Evolutionary conservation across 208 protist genomes (phyloP), one percentile per base, ranked within the genome.

Genomic region (Acanthamoeba divionensis): DNA sequence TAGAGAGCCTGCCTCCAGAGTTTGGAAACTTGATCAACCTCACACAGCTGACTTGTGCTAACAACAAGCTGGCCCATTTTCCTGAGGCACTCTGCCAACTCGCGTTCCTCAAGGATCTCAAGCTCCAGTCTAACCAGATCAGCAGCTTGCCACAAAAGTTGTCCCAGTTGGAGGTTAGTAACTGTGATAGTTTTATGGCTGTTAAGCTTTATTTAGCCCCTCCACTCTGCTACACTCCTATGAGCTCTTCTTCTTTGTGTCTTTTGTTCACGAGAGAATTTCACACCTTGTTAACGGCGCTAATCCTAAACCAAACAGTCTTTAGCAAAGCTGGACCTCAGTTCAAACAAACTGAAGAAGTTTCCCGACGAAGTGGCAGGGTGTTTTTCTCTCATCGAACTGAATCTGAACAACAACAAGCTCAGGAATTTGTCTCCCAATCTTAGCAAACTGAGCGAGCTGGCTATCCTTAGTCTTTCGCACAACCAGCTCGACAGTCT

Each of bases 31-130:
- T 88, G 10, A 24, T 15, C 36, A 88, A 62, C 60, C 80, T 88
- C 57, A 88, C 80, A 26, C 80, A 88, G 57, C 80, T 88, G 18
- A 88, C 80, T 29, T 88, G 80, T 62, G 8, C 80, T 26, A 88
- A 88, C 80, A 88, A 88, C 31, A 36, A 62, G 31, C 71, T 88
- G 18, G 5, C 38, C 57, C 26, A 88, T 26, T 88, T 88, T n/a
- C 80, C 80, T 21, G 57, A 88, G 0, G 18, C 80, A 26, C 18
- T 88, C 33, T 71, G 33, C 15, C 80, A 33, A 62, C 41, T 88
- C 7, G 57, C 80, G 26, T 66, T 44, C 12, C 41, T 88, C n/a
- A 66, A 88, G 36, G 52, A 21, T 31, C 57, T 88, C 41, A 71
- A 88, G 31, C 62, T 88, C 13, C 57, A 36, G 38, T 71, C 44